Conservation (phyloP, 805 yeast species). For the Cyberlindnera maclurae region DNA sequence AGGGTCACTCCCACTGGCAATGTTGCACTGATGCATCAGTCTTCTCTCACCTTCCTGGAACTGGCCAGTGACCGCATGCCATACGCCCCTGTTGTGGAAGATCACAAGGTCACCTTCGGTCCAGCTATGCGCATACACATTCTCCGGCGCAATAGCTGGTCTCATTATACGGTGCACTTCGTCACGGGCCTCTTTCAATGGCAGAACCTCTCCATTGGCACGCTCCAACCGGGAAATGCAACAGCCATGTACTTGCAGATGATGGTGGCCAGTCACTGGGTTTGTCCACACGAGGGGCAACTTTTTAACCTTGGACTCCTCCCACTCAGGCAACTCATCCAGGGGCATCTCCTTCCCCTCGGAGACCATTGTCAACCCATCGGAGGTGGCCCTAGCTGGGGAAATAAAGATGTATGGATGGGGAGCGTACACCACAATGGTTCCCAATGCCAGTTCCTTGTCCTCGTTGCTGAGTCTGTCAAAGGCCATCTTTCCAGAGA, state of each 20-base stretch:
- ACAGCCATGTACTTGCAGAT: conserved; percentile 83
- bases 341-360: conserved; percentile 67
- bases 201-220: conserved; percentile 50
- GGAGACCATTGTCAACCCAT: conserved; percentile 79
- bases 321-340: conserved; percentile 78
- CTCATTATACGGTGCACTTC: conserved; percentile 71
- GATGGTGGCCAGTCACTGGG: conserved; percentile 77
- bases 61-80: conserved; percentile 91
- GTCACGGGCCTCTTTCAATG: conserved; percentile 66
- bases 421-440: conserved; percentile 86
- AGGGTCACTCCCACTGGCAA: conserved; percentile 77
- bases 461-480: conserved; percentile 60
- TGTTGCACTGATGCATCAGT: conserved; percentile 90
- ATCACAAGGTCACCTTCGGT: conserved; percentile 76
- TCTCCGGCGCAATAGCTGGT: conserved; percentile 71
- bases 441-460: conserved; percentile 62
- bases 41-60: conserved; percentile 71
- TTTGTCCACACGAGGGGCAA: conserved; percentile 91
- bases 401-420: conserved; percentile 86
- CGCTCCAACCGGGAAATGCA: conserved; percentile 62
- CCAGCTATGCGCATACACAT: conserved; percentile 82
- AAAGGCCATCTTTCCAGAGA: conserved; percentile 77
- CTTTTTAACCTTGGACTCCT: conserved; percentile 63
- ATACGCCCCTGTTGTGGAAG: conserved; percentile 82
- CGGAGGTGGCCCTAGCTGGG: conserved; percentile 73